A percentile compares a stretch with the other conserved stretches of the same genome.
Evolutionary conservation across 1,284 basidiomycete species (phyloP).

Genomic region (Microstroma glucosiphilum): DNA sequence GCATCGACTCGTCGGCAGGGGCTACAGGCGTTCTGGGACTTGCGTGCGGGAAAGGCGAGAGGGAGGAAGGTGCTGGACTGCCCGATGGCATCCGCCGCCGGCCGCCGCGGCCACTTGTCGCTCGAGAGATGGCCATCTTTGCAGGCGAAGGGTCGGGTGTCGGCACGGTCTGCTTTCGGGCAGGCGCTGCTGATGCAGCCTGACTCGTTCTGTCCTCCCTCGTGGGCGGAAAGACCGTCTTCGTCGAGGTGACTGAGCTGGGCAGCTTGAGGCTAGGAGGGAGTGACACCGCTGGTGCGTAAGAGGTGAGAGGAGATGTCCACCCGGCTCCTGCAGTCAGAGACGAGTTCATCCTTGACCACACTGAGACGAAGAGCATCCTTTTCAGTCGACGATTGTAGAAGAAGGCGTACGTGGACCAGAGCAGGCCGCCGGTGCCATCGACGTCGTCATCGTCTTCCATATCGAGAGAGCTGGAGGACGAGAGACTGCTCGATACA

Average conservation of each 20-base stretch:
- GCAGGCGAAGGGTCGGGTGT: constrained; percentile 23
- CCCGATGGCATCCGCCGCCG: constrained; percentile 25
- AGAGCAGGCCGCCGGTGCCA: constrained; percentile 69
- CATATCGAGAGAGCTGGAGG: not conserved
- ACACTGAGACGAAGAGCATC: constrained; percentile 84
- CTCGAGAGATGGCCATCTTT: constrained; percentile 31
- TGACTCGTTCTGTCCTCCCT: too few species aligned
- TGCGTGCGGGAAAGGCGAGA: constrained; percentile 47
- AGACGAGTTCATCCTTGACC: constrained; percentile 57
- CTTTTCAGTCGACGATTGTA: constrained; percentile 84
- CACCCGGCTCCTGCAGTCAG: not conserved
- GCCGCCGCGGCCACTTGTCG: constrained; percentile 16
- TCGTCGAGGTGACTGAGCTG: not conserved
- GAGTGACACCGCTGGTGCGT: constrained; percentile 1
- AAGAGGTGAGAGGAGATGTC: constrained; percentile 9
- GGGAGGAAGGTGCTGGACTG: constrained; percentile 41
- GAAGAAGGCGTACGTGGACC: constrained; percentile 98
- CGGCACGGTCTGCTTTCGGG: not conserved
- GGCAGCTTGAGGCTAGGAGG: constrained; percentile 7
- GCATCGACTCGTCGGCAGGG: too few species aligned
- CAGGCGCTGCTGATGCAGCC: too few species aligned
- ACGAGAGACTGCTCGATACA: constrained; percentile 5
- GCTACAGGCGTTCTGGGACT: constrained; percentile 13
- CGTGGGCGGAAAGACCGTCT: not conserved
- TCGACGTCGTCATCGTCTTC: constrained; percentile 55